Base-by-base conservation (phyloP, 2,329 filamentous ascomycete species). In the Karstenula rhodostoma region DNA sequence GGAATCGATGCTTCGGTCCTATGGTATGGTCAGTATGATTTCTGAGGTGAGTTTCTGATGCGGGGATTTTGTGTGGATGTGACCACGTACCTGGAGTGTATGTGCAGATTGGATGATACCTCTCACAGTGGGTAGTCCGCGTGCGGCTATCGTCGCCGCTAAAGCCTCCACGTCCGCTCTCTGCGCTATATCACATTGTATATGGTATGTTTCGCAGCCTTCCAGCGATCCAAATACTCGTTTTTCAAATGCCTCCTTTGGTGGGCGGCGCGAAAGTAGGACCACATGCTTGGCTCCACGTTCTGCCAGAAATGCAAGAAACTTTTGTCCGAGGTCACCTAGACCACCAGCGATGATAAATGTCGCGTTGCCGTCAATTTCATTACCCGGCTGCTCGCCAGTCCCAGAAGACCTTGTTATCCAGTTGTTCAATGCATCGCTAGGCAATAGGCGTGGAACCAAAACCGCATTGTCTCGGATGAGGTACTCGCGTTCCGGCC, bases 311-410 rank as follows among this genome's bases (percentile, higher is more conserved):
- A 9, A 23, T 23, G 10, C 17, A 8, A 53, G 25, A 2, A 50
- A 17, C 12, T 43, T 40, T 17, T 22, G 33, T 17, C 42, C 53
- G 2, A 56, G 29, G 19, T 40, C 53, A 32, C 53, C 53, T 9
- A 56, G 32, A n/a, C 53, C 40, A 23, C 53, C 53, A 15, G 53
- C 25, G 12, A 56, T 46, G 40, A 56, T 27, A 22, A 22, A 56
- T 13, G 53, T 47, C 22, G 53, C 53, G 25, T 37, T 19, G 23
- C 22, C 5, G 23, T 19, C 23, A 4, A 29, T 10, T 15, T 19
- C 22, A 35, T 37, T 4, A 5, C 17, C 35, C 12, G 10, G 23
- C 37, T 40, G 17, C 12, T 51, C 15, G n/a, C 9, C 33, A 23
- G 10, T 23, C 12, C 37, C 32, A 25, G n/a, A 3, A 9, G 32